Conservation (phyloP, 768 basidiomycete species). For the Mycena venus region DNA sequence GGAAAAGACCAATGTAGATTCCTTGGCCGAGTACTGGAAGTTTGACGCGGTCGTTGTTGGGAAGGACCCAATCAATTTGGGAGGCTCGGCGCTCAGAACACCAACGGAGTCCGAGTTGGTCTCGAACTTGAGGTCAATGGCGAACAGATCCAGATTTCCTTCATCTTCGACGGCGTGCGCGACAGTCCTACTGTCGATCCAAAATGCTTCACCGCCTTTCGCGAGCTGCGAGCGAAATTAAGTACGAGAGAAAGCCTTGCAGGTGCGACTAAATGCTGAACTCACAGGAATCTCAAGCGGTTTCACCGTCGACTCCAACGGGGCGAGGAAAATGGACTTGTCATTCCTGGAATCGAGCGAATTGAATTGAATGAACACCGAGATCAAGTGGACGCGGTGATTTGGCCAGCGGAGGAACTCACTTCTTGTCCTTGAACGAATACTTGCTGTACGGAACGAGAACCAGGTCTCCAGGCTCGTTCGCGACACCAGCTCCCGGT, state of each 20-base stretch:
- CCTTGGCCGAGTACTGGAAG: slow-evolving; percentile 73
- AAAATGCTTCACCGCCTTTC: slow-evolving; percentile 83
- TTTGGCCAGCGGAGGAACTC: slow-evolving; percentile 40
- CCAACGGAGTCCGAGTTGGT: slow-evolving; percentile 36
- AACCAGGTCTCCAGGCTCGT: slow-evolving; percentile 76
- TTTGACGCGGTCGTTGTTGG: slow-evolving; percentile 78
- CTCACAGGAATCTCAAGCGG: slow-evolving; percentile 68
- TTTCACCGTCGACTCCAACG: slow-evolving; percentile 64
- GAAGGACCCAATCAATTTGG: slow-evolving; percentile 71
- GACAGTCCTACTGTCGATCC: slow-evolving; percentile 80
- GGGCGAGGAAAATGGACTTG: slow-evolving; percentile 74
- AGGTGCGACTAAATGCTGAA: slow-evolving; percentile 8
- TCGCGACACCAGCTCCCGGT: slow-evolving; percentile 76
- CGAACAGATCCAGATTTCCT: slow-evolving; percentile 70
- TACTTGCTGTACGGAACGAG: slow-evolving; percentile 77
- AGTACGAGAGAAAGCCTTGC: not conserved
- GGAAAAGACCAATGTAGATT: slow-evolving; percentile 84
- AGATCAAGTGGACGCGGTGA: no score
- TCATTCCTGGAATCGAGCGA: slow-evolving; percentile 70
- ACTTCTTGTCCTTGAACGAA: slow-evolving; percentile 83
- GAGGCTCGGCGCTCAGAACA: slow-evolving; percentile 51
- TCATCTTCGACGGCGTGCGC: slow-evolving; percentile 74
- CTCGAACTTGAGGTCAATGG: slow-evolving; percentile 65
- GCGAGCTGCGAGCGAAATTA: slow-evolving; percentile 59
- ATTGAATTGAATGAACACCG: not conserved